Conservation (phyloP, 805 yeast species). For the Sugiyamaella chiloensis region DNA sequence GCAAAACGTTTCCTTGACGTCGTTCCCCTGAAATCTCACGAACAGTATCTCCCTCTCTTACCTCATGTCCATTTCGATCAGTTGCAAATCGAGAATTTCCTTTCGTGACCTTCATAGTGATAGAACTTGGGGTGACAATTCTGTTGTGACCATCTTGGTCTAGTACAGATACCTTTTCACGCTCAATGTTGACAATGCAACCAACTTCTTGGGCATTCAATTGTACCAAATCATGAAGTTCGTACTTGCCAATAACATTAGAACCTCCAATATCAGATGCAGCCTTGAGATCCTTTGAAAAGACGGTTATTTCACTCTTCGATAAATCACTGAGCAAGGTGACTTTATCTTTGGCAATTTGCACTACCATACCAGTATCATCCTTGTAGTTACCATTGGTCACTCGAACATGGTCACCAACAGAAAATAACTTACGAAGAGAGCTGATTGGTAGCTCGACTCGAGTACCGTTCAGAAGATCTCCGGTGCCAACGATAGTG, state of each 20-base stretch:
- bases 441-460: conserved; percentile 80
- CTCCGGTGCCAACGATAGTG: conserved; percentile 46
- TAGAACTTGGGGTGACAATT: conserved; percentile 73
- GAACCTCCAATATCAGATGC: conserved; percentile 84
- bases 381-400: conserved; percentile 87
- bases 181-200: conserved; percentile 84
- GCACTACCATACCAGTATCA: conserved; percentile 91
- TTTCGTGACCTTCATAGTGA: conserved; percentile 69
- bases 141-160: conserved; percentile 77
- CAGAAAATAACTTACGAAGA: conserved; percentile 76
- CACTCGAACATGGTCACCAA: conserved; percentile 95
- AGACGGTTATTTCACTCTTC: conserved; percentile 82
- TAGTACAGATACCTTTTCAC: conserved; percentile 75
- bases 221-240: conserved; percentile 85
- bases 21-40: conserved; percentile 79
- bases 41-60: conserved; percentile 90
- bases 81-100: conserved; percentile 61
- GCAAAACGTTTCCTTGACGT: conserved; percentile 84
- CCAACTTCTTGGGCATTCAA: conserved; percentile 84
- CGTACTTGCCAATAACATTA: conserved; percentile 72
- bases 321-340: conserved; percentile 88
- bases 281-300: conserved; percentile 84
- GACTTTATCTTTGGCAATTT: conserved; percentile 69
- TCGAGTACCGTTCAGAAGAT: conserved; percentile 50
- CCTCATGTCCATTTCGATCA: conserved; percentile 78